phyloP scores from a whole-genome alignment of 768 basidiomycete genomes.

The Fomitopsis pulvina region DNA sequence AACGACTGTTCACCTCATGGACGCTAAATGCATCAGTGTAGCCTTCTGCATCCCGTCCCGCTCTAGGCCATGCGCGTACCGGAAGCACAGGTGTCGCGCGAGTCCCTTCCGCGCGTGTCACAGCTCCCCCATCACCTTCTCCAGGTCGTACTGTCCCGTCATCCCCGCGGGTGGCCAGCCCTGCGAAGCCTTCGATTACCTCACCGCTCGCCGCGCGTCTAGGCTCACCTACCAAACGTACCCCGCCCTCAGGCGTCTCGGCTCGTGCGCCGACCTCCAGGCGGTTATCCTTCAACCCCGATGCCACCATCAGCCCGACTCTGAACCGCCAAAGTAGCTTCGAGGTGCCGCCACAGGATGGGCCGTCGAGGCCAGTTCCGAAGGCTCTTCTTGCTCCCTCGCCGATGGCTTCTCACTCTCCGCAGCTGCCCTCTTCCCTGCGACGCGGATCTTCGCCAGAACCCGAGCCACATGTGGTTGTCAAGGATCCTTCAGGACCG shows the following conservation, averaged over 20 bases:
- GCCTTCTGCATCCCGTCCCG: constrained; percentile 24
- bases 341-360: constrained; percentile 24
- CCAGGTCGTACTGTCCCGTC: constrained; percentile 8
- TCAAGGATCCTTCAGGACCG: constrained; percentile 9
- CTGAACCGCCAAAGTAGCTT: constrained; percentile 23
- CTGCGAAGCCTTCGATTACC: constrained; percentile 40
- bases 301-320: constrained; percentile 23
- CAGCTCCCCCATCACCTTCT: constrained; percentile 19
- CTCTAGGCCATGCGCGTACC: constrained; percentile 53
- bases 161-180: constrained; percentile 63
- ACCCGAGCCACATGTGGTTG: constrained; percentile 3
- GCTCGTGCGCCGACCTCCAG: constrained; percentile 45
- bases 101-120: constrained; percentile 17
- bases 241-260: constrained; percentile 38
- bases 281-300: constrained; percentile 32
- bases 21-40: too few relatives aligned
- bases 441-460: constrained; percentile 7
- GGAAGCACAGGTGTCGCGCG: constrained; percentile 34
- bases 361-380: constrained; percentile 9
- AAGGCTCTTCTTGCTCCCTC: constrained; percentile 12
- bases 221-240: constrained; percentile 54
- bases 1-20: too few relatives aligned
- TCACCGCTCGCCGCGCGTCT: constrained; percentile 22
- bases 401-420: constrained; percentile 8
- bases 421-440: constrained; percentile 10